Conservation (phyloP, 345 rosid genomes). For the Salix caprea region DNA sequence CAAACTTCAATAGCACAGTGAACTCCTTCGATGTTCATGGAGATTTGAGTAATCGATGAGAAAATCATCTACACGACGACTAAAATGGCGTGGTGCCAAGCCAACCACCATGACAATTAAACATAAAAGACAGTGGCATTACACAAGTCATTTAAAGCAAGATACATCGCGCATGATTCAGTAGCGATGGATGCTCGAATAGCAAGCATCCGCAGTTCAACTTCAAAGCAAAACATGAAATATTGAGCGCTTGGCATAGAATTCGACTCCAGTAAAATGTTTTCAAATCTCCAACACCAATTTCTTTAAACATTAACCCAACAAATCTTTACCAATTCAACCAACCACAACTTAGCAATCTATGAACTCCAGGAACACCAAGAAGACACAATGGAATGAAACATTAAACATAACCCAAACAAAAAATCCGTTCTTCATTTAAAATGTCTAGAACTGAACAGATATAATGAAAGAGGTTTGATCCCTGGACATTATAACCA, state of each 20-base stretch:
- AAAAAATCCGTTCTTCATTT: constrained; percentile 14
- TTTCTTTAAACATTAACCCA: neutral
- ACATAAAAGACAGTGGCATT: neutral
- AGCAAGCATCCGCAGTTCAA: neutral
- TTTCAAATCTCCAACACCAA: constrained; percentile 9
- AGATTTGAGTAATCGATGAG: too few relatives aligned
- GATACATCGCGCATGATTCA: neutral
- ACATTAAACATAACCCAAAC: constrained; percentile 24
- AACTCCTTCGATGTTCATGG: neutral
- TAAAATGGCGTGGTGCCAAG: neutral
- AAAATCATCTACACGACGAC: too few relatives aligned
- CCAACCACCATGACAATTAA: neutral
- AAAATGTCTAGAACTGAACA: constrained; percentile 20
- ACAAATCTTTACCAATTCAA: constrained; percentile 18
- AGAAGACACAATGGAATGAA: constrained; percentile 2
- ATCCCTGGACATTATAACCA: constrained; percentile 4
- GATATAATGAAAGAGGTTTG: constrained; percentile 10
- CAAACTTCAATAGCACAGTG: neutral
- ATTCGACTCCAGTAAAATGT: neutral
- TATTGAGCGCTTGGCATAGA: neutral
- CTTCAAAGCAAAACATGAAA: neutral
- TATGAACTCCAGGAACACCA: constrained; percentile 12
- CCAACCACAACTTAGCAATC: constrained; percentile 21
- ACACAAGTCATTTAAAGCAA: neutral
- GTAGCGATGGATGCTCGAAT: neutral